phyloP scores from a whole-genome alignment of 192 early-diverging fungal species.

The Coemansia sp. region DNA sequence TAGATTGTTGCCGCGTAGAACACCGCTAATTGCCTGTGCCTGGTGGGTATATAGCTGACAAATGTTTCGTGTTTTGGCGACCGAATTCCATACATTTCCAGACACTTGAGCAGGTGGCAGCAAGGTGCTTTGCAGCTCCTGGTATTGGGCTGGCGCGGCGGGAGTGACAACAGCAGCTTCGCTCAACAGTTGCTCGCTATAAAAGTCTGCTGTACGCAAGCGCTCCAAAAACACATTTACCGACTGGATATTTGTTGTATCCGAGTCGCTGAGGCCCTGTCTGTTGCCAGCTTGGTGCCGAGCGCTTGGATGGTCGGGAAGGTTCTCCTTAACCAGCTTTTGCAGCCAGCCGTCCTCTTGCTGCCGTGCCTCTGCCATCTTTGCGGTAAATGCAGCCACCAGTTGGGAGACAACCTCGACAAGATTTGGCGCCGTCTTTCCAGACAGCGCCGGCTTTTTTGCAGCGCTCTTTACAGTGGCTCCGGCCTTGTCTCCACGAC shows the following conservation, averaged over 20 bases:
- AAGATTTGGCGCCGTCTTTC: too few species aligned
- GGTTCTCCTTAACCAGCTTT: neutral
- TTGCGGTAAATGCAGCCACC: too few species aligned
- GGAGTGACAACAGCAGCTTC: neutral
- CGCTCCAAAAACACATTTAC: neutral
- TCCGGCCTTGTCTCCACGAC: neutral
- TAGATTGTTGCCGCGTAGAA: constrained; percentile 46
- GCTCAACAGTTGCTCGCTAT: neutral
- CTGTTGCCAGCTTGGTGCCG: neutral
- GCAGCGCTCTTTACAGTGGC: neutral
- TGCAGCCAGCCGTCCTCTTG: neutral
- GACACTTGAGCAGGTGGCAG: neutral
- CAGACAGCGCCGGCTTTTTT: neutral
- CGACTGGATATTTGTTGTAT: too few species aligned
- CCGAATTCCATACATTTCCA: neutral
- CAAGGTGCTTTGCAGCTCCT: constrained; percentile 1
- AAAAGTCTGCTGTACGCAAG: neutral
- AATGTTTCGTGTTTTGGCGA: constrained; percentile 20
- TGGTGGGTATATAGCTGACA: constrained; percentile 68
- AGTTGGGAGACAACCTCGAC: too few species aligned
- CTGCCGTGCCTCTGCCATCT: too few species aligned
- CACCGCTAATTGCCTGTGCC: constrained; percentile 55
- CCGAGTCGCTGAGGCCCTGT: neutral
- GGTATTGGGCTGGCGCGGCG: neutral
- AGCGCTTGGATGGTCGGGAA: neutral